Evolutionary conservation across 257 asterid species (phyloP), one percentile per base, ranked within the genome.

Genomic region (Craterostigma plantagineum): DNA sequence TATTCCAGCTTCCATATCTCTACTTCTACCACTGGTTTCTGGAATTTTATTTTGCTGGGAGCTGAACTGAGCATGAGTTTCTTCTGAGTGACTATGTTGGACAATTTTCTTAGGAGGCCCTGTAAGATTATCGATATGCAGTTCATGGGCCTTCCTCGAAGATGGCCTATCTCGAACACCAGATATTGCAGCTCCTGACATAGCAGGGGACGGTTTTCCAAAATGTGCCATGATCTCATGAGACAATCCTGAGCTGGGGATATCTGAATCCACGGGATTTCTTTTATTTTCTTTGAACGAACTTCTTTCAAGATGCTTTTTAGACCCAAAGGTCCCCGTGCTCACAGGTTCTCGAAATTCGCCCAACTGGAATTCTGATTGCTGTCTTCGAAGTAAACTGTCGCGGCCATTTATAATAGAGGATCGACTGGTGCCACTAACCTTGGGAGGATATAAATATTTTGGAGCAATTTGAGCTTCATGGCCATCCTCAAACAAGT

Each of bases 331-430:
- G 49, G 54, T 49, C 61, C 69, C 94, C 54, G 75, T 86, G 9
- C 64, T 63, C 33, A 50, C 18, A 8, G 91, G 73, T 50, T 84
- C 99, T 51, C 94, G 80, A 56, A 84, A 63, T 66, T 84, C 99
- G 62, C 94, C 99, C 69, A 75, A 54, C 72, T 84, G 94, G 78
- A 84, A 66, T 46, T 80, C 99, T 15, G 94, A 75, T 56, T 44
- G 63, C 72, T 77, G 91, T 51, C 96, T 76, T 55, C 57, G 80
- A 53, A 80, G 87, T 38, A 56, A 57, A 54, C 54, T 54, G 14
- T 63, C 68, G 38, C 64, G 64, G 27, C 79, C 94, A 68, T 80
- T 79, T 54, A 62, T 43, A 44, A 56, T 53, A 16, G 62, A 74
- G 14, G 79, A 65, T 61, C 65, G 76, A 59, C 61, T 62, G 23